Base-by-base conservation (phyloP, 306 rosid genomes). In the Trifolium fragiferum region DNA sequence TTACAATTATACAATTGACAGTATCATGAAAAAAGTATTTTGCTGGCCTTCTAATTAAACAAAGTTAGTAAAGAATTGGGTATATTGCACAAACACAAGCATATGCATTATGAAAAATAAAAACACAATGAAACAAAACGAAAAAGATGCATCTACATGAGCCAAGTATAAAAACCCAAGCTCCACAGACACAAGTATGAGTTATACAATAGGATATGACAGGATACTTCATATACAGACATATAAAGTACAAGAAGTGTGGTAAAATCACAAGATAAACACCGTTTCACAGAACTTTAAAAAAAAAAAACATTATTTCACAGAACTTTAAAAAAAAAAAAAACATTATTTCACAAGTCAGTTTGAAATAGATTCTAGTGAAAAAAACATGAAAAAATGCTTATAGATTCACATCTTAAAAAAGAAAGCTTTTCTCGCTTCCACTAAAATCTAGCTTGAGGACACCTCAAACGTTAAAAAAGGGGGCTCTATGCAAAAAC, bases 1-100 rank as follows among this genome's bases (percentile, higher is more conserved):
- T 62, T 25, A 23, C 63, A 57, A 57, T 57, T 5, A 64, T 25
- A n/a, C n/a, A n/a, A n/a, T n/a, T n/a, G n/a, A n/a, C n/a, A n/a
- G n/a, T n/a, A n/a, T 3, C 10, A 23, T 0, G 33, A 40, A 11
- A 10, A 58, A 25, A 11, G 1, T 4, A 15, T 23, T 65, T 15
- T 10, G 0, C 19, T 6, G 33, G 54, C 12, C 70, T 64, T 15
- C 49, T 18, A 23, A 14, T 14, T 4, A 38, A 61, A 49, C 19
- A 67, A 25, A 14, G 20, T 1, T 49, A 13, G 12, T 25, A 49
- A 35, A 65, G 50, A 43, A 41, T 16, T 65, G 12, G 8, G 58
- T 19, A 10, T 53, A 53, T 53, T 53, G 50, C 27, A 8, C 23
- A 55, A 49, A 35, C 70, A 5, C 8, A 10, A 59, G 23, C 41